Base-by-base conservation (phyloP, 2,329 filamentous ascomycete species). In the Epichloe aotearoae region DNA sequence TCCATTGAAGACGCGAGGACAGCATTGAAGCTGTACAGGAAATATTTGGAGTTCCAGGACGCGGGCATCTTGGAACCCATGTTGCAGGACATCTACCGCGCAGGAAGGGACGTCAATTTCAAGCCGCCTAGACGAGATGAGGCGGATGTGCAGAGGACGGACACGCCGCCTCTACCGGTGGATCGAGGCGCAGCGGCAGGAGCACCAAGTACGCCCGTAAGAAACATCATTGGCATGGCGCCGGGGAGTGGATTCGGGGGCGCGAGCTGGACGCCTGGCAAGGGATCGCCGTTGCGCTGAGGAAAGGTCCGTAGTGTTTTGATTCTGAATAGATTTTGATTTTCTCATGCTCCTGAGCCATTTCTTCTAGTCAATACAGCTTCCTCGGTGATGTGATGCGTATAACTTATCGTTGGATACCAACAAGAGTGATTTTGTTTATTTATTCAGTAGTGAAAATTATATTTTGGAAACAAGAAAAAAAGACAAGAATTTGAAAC, bases 1-100 rank as follows among this genome's bases (percentile, higher is more conserved):
- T 91, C 85, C 11, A 94, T 98, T 58, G 93, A 97, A 66, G 93
- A 98, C 65, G 90, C 93, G 1, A 79, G 86, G 26, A 96, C 91
- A 40, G 93, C 94, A 0, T 74, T 97, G 40, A 87, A 88, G 63
- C 73, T 98, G 8, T 98, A 84, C 61, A 79, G 85, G 43, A 96
- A 95, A 65, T 96, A 89, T 66, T 76, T 88, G 55, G 90, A 97
- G 68, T 97, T 87, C 61, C 74, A 84, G 49, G 88, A 94, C 57
- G 88, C 88, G 0, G 91, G 90, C 0, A 82, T 95, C 4, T 71
- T 95, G 48, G 83, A 93, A 59, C 73, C 80, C 37, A 93, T 93
- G 72, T 75, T 97, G 46, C 82, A 89, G 62, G 88, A 95, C 59
- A 88, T 97, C 7, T 96, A 95, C 67, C 68, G 71, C 30, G 69